phyloP scores from a whole-genome alignment of 257 asterid genomes.

The Craterostigma plantagineum region DNA sequence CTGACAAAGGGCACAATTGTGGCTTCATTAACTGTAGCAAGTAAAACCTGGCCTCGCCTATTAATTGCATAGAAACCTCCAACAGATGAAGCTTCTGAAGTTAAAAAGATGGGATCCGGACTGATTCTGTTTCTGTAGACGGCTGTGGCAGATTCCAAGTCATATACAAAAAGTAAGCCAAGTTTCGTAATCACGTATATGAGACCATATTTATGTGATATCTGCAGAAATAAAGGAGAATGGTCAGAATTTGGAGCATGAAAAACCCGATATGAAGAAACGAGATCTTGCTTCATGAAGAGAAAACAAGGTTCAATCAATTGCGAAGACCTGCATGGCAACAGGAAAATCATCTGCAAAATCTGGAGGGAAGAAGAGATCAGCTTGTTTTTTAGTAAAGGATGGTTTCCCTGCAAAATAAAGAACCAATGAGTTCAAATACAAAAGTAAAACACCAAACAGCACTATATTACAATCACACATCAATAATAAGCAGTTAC shows the following conservation, averaged over 20 bases:
- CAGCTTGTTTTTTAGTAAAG: constrained; percentile 92
- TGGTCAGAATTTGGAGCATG: background rate
- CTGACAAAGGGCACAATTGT: constrained; percentile 89
- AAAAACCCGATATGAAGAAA: too few relatives aligned
- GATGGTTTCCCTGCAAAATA: constrained; percentile 68
- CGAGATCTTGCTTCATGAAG: constrained; percentile 3
- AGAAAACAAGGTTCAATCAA: constrained; percentile 4
- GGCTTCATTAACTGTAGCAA: constrained; percentile 89
- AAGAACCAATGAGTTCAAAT: background rate
- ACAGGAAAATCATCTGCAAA: constrained; percentile 96
- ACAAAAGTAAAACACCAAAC: background rate
- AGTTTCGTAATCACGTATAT: constrained; percentile 92
- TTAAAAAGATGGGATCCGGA: constrained; percentile 95
- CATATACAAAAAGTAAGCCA: constrained; percentile 96
- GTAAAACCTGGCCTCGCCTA: constrained; percentile 94
- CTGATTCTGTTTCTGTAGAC: constrained; percentile 96
- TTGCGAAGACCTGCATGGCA: constrained; percentile 80
- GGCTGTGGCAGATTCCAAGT: constrained; percentile 89
- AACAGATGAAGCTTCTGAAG: constrained; percentile 81
- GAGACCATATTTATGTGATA: constrained; percentile 82
- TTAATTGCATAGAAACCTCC: constrained; percentile 97
- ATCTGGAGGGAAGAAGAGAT: constrained; percentile 96
- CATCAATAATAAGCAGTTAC: constrained; percentile 1
- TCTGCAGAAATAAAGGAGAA: constrained; percentile 29
- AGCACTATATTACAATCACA: background rate